These are phyloP conservation scores for Boletus coccyginus DNA, from an alignment of 768 basidiomycete genomes.

Conservation along the genomic window DNA sequence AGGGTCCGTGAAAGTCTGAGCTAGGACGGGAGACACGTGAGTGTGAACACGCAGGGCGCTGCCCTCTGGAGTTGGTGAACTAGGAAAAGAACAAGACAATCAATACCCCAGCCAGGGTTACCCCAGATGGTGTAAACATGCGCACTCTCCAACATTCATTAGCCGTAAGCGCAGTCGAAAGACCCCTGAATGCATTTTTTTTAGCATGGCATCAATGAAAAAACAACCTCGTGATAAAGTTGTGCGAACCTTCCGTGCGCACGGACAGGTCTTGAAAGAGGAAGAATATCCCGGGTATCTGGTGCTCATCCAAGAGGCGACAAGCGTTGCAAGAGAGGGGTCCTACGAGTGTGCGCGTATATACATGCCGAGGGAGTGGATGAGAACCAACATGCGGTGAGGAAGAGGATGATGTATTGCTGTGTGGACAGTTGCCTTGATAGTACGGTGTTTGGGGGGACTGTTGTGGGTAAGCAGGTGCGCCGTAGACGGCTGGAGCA, in stretches of 20 bases:
- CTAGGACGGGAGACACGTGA: conserved; percentile 71
- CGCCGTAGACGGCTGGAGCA: conserved; percentile 18
- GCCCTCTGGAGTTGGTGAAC: conserved; percentile 70
- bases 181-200: conserved; percentile 50
- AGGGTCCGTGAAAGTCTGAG: conserved; percentile 77
- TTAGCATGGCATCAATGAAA: conserved; percentile 20
- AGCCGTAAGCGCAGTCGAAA: conserved; percentile 86
- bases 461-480: conserved; percentile 28
- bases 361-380: conserved; percentile 62
- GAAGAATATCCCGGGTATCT: conserved; percentile 87
- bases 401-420: conserved; percentile 23
- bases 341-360: conserved; percentile 88
- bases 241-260: conserved; percentile 75
- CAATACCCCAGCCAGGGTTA: conserved; percentile 17
- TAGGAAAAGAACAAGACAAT: conserved; percentile 32
- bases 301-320: conserved; percentile 80
- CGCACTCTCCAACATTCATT: conserved; percentile 91
- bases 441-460: conserved; percentile 31
- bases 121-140: conserved; percentile 25
- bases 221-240: conserved; percentile 25
- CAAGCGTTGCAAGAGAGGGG: conserved; percentile 85
- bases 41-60: conserved; percentile 66
- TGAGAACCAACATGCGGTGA: conserved; percentile 34
- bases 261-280: conserved; percentile 94
- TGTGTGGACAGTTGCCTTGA: conserved; percentile 25